phyloP scores from a whole-genome alignment of 805 yeast genomes.

The Suhomyces xylopsoci region DNA sequence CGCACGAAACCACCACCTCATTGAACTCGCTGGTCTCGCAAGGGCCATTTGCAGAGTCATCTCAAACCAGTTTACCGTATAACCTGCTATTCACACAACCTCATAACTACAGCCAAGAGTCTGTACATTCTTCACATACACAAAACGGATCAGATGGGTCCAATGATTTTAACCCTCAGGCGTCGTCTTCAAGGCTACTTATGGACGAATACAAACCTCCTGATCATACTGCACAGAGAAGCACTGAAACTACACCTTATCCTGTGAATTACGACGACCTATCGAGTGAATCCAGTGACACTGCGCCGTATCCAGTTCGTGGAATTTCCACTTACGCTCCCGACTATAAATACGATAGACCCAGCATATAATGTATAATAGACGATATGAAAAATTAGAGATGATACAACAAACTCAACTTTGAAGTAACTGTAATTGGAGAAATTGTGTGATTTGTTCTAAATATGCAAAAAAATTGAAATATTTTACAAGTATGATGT shows the following conservation, averaged over 20 bases:
- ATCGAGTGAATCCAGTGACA: neutral
- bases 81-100: neutral
- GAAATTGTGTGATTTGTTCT: neutral
- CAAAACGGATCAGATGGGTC: neutral
- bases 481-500: no score
- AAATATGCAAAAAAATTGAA: neutral
- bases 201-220: neutral
- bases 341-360: slow-evolving; percentile 1
- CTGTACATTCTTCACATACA: neutral
- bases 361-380: neutral
- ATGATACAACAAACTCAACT: no score
- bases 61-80: neutral
- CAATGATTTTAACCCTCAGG: neutral
- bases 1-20: neutral
- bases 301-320: slow-evolving; percentile 30
- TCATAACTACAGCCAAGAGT: neutral
- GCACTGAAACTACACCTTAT: neutral
- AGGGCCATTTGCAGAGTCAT: neutral
- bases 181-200: neutral
- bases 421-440: no score
- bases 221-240: neutral
- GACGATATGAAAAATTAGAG: neutral
- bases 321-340: slow-evolving; percentile 25
- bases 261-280: neutral
- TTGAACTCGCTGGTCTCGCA: neutral